Conservation (phyloP, 768 basidiomycete species). For the Pleurotus eryngii region DNA sequence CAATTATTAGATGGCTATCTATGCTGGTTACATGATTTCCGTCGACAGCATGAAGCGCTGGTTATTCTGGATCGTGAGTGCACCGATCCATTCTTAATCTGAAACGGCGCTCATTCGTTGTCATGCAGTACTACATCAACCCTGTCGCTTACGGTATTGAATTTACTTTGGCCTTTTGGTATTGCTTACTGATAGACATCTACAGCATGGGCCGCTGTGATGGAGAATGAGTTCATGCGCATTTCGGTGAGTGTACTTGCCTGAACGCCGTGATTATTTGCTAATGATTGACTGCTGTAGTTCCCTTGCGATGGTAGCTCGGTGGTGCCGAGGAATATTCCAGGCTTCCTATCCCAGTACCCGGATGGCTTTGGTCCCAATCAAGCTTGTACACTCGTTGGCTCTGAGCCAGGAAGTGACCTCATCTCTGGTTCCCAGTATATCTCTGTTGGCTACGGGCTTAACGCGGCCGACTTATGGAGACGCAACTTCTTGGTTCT, state of each 20-base stretch:
- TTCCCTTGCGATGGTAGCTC: constrained; percentile 63
- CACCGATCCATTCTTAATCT: background rate
- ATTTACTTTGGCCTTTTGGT: background rate
- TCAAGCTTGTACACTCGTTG: constrained; percentile 76
- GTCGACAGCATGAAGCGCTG: constrained; percentile 67
- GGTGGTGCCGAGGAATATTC: constrained; percentile 63
- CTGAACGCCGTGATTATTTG: background rate
- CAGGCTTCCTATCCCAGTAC: constrained; percentile 49
- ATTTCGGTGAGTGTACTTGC: constrained; percentile 45
- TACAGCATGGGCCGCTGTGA: constrained; percentile 66
- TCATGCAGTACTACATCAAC: constrained; percentile 68
- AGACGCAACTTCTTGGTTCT: constrained; percentile 67
- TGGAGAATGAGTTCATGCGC: constrained; percentile 86
- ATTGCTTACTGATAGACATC: background rate
- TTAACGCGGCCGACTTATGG: constrained; percentile 56
- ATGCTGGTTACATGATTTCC: constrained; percentile 69
- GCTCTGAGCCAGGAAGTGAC: constrained; percentile 54
- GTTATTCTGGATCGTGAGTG: constrained; percentile 80
- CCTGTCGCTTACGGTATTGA: constrained; percentile 66
- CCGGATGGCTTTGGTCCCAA: constrained; percentile 63
- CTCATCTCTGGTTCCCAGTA: constrained; percentile 60
- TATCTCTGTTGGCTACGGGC: constrained; percentile 49
- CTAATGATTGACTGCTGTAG: constrained; percentile 24
- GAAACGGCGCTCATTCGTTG: background rate
- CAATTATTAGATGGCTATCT: constrained; percentile 28